Conservation (phyloP, 495 filamentous ascomycete species). For the Pyronema omphalodes region DNA sequence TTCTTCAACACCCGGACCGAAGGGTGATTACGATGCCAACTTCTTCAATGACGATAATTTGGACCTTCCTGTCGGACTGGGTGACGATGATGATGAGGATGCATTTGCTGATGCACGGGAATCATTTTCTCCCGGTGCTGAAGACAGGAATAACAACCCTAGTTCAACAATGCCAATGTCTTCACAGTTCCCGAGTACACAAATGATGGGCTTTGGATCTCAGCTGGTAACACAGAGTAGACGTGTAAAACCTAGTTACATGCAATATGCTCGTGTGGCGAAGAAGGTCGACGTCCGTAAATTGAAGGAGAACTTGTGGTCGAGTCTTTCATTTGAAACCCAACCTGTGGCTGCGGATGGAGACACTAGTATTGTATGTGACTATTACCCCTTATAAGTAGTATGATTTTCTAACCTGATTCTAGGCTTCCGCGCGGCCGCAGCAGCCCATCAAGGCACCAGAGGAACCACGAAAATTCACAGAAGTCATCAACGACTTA, state of each 20-base stretch:
- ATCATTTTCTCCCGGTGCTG: slow-evolving; percentile 59
- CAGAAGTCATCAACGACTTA: slow-evolving; percentile 71
- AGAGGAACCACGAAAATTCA: slow-evolving; percentile 42
- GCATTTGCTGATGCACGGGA: slow-evolving; percentile 85
- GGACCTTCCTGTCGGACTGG: slow-evolving; percentile 24
- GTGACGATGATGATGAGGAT: slow-evolving; percentile 55
- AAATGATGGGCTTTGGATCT: slow-evolving; percentile 44
- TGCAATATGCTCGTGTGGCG: slow-evolving; percentile 85
- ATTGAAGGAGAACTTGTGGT: slow-evolving; percentile 94
- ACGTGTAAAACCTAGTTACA: slow-evolving; percentile 74
- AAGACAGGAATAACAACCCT: slow-evolving; percentile 26
- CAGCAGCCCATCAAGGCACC: too few relatives aligned
- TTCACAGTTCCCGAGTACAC: slow-evolving; percentile 8
- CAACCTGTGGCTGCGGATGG: not conserved
- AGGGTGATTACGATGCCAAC: slow-evolving; percentile 80
- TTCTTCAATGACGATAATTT: slow-evolving; percentile 92
- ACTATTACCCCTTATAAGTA: not conserved
- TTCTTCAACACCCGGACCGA: slow-evolving; percentile 27
- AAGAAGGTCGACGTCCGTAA: slow-evolving; percentile 97
- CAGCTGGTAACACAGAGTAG: slow-evolving; percentile 70
- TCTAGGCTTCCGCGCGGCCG: too few relatives aligned
- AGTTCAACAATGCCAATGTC: slow-evolving; percentile 17
- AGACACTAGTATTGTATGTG: not conserved
- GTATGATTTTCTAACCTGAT: not conserved
- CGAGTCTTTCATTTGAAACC: slow-evolving; percentile 52